Base-by-base conservation (phyloP, 768 basidiomycete species). In the Porphyrellus cyaneotinctus region DNA sequence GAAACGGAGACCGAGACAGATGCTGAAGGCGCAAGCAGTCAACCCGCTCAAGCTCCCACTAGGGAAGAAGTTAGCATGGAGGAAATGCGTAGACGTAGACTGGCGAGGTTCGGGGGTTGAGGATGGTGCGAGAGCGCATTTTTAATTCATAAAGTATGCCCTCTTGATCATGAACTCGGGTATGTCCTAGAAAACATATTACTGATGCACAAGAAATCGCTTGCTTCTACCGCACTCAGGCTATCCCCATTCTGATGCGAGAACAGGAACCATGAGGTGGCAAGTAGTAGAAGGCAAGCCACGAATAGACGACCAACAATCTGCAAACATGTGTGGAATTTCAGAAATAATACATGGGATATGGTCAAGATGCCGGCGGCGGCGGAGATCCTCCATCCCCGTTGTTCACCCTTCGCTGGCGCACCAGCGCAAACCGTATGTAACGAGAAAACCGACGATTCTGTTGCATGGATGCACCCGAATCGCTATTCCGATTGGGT, bases 51-150 rank as follows among this genome's bases (percentile, higher is more conserved):
- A 28, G 52, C 56, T 23, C 50, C 41, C 23, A 51, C 61, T 37
- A 59, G 62, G 37, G 75, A 74, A 51, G 63, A 72, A 42, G 74
- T 78, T 10, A 79, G 73, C 56, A 58, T 87, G 31, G 88, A 90
- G 49, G 86, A 87, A 61, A 78, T 91, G 53, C 77, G 88, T 37
- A 74, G 75, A 62, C 78, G 80, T 63, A 71, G 87, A 43, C 65
- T 85, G 50, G 85, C 82, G 7, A 77, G 77, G 55, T 91, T 91
- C 67, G 85, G 81, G 17, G 71, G 72, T 30, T 81, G 60, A 70
- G 26, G 22, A 35, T 23, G 35, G n/a, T 24, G 23, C 31, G 32
- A 38, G 35, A 41, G 17, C 23, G 12, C 38, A 35, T 24, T 36
- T 53, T 32, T 14, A 13, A 20, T 20, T 6, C 26, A 41, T 10